These are phyloP conservation scores for Herpotrichia juniperi DNA, from an alignment of 2,329 filamentous ascomycete genomes.

Conservation along the genomic window DNA sequence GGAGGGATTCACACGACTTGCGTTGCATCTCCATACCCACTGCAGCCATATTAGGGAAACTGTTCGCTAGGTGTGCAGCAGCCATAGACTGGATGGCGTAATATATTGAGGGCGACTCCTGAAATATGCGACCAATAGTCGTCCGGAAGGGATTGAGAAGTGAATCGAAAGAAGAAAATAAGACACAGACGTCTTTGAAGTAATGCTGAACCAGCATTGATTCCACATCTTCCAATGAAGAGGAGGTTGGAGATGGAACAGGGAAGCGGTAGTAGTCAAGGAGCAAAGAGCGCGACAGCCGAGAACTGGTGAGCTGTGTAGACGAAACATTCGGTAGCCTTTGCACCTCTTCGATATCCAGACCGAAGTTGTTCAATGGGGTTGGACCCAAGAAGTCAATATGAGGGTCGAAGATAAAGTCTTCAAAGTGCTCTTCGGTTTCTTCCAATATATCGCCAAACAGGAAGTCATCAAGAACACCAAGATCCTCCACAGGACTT, in stretches of 20 bases:
- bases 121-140: constrained; percentile 63
- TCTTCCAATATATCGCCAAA: constrained; percentile 31
- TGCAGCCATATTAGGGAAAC: constrained; percentile 60
- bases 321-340: constrained; percentile 22
- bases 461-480: constrained; percentile 27
- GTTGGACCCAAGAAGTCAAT: constrained; percentile 31
- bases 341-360: constrained; percentile 26
- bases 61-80: constrained; percentile 64
- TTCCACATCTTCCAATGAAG: constrained; percentile 53
- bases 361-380: constrained; percentile 20
- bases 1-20: constrained; percentile 59
- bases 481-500: constrained; percentile 29
- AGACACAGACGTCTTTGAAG: constrained; percentile 65
- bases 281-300: constrained; percentile 47
- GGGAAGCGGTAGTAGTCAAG: constrained; percentile 45
- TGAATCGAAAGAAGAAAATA: constrained; percentile 71
- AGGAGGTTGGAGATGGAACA: constrained; percentile 37
- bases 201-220: constrained; percentile 67
- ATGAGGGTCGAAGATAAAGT: constrained; percentile 29
- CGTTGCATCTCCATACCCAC: constrained; percentile 59
- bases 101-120: constrained; percentile 64
- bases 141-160: constrained; percentile 66
- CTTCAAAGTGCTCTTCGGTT: constrained; percentile 27
- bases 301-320: constrained; percentile 28
- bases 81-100: constrained; percentile 70